Evolutionary conservation across 768 basidiomycete genomes (phyloP), one percentile per base, ranked within the genome.

Genomic region (Lactifluus subvellereus): DNA sequence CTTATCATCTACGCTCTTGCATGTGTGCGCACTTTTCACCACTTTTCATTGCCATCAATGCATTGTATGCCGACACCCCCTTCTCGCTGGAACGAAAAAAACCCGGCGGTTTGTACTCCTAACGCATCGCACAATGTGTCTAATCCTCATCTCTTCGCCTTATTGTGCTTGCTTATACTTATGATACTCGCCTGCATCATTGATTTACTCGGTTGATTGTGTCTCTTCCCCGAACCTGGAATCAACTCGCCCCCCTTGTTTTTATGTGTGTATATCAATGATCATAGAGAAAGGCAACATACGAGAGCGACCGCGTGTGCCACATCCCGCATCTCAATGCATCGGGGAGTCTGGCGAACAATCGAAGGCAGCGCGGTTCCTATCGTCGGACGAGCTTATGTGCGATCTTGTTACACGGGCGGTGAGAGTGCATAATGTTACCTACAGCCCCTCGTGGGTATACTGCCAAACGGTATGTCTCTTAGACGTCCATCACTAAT

Each of bases 141-240:
- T 64, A 55, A 64, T 64, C 54, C 62, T 51, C 63, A 64, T 51
- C 48, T 59, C n/a, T 60, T 50, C 32, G 35, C 47, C 37, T 40
- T 55, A 20, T 55, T 60, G 54, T 60, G 58, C 59, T 64, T 64
- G 63, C 63, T 64, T 64, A 64, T 64, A 64, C 63, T 64, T 64
- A 64, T 64, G 63, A 64, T 64, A 64, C 63, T 64, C 32, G 32
- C 48, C 58, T 47, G 18, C 32, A 49, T 33, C 54, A 47, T 51
- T 64, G 60, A 59, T 51, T 60, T 64, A 60, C 48, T 55, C 48
- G 58, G 63, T 60, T 64, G 63, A 43, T 60, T 60, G 48, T 56
- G 49, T 55, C 49, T 49, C 58, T 43, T 14, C 54, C n/a, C 63
- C 53, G 33, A 64, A 64, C 58, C 55, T 42, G 63, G 58, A 64